Percentiles rank a stretch among this genome's conserved stretches.
Conservation (phyloP, 208 protist genomes). For the Sergeia podlipaevii region DNA sequence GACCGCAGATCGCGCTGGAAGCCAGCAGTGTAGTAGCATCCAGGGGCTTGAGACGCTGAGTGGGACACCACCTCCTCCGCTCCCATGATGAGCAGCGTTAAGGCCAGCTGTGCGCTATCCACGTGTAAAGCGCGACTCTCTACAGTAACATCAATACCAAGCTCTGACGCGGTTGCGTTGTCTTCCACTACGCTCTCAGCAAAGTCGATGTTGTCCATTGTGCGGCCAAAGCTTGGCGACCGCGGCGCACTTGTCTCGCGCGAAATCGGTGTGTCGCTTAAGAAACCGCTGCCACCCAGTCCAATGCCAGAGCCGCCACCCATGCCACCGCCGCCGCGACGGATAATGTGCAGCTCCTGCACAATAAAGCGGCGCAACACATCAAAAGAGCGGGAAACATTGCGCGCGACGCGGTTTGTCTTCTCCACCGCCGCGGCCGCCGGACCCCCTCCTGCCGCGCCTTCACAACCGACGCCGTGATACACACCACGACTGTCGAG, state of each 20-base stretch:
- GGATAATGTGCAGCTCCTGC: conserved; percentile 52
- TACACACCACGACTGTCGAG: too few relatives aligned
- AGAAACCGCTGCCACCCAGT: not conserved
- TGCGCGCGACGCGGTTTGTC: too few relatives aligned
- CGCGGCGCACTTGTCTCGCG: conserved; percentile 35
- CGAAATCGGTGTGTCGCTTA: conserved; percentile 13
- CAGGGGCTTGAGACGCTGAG: not conserved
- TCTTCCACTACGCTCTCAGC: conserved; percentile 24
- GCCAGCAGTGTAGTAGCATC: conserved; percentile 15
- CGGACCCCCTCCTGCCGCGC: too few relatives aligned
- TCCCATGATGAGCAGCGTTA: conserved; percentile 39
- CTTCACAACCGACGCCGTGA: too few relatives aligned
- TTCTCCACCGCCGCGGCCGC: too few relatives aligned
- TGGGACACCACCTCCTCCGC: conserved; percentile 22
- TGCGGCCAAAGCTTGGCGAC: conserved; percentile 21
- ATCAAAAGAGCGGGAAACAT: conserved; percentile 46
- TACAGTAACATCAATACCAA: not conserved
- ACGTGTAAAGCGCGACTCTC: conserved; percentile 36
- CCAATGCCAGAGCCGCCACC: not conserved
- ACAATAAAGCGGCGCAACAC: conserved; percentile 58
- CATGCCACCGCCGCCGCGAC: conserved; percentile 17
- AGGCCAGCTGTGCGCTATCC: conserved; percentile 55
- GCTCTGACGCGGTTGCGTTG: conserved; percentile 25
- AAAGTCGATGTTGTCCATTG: conserved; percentile 14
- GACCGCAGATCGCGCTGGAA: conserved; percentile 26